Evolutionary conservation across 306 rosid species (phyloP).

Genomic region (Coriaria nepalensis): DNA sequence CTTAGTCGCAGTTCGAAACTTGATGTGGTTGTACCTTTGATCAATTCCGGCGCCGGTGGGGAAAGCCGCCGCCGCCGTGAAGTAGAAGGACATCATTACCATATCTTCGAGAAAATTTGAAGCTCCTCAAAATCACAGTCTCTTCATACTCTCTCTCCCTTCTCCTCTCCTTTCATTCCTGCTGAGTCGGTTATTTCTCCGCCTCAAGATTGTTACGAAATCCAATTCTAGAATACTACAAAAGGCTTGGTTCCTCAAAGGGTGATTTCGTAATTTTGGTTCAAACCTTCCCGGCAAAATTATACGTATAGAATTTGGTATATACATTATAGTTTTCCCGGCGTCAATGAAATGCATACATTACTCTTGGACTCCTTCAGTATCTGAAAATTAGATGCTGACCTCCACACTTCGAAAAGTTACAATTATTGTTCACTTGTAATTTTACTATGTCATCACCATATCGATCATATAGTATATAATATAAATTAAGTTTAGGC

Average conservation of each 20-base stretch:
- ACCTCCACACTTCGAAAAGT: too few relatives aligned
- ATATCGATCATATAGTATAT: too few relatives aligned
- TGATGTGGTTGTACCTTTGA: neutral
- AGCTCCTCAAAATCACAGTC: neutral
- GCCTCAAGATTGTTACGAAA: neutral
- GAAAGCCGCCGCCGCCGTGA: slow-evolving; percentile 17
- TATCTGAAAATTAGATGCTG: too few relatives aligned
- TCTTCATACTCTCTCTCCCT: neutral
- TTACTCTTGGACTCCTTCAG: too few relatives aligned
- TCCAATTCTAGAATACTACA: neutral
- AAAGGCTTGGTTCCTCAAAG: neutral
- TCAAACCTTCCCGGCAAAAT: neutral
- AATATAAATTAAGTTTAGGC: too few relatives aligned
- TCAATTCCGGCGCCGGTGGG: slow-evolving; percentile 7
- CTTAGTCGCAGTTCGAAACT: slow-evolving; percentile 11
- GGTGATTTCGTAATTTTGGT: slow-evolving; percentile 2
- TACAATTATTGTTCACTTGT: too few relatives aligned
- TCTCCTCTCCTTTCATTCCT: neutral
- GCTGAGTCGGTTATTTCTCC: slow-evolving; percentile 5
- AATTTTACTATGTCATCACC: too few relatives aligned
- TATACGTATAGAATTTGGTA: neutral
- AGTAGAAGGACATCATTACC: slow-evolving; percentile 41
- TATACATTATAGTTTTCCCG: too few relatives aligned
- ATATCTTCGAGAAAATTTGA: neutral
- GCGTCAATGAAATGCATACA: too few relatives aligned